phyloP scores from a whole-genome alignment of 331 rosid species.

The Saraca asoca region DNA sequence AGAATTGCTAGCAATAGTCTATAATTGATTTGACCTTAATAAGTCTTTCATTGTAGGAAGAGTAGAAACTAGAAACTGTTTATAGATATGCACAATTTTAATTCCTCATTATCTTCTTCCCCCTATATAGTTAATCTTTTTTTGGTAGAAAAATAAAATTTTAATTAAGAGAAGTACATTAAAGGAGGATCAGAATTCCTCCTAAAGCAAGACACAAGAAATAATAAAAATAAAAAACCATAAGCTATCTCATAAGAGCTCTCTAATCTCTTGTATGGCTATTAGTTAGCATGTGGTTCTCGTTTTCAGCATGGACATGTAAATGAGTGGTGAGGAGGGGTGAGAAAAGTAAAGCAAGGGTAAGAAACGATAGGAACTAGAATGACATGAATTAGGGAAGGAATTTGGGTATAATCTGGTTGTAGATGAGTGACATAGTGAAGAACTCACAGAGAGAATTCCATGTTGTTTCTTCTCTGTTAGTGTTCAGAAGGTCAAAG shows the following conservation, averaged over 20 bases:
- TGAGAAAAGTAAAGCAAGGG: neutral
- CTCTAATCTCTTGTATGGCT: too few relatives aligned
- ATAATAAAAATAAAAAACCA: too few relatives aligned
- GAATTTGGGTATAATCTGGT: constrained; percentile 3
- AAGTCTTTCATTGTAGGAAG: neutral
- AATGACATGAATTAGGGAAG: constrained; percentile 15
- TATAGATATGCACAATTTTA: neutral
- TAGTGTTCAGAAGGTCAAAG: constrained; percentile 5
- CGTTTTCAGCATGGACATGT: neutral
- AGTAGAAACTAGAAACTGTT: neutral
- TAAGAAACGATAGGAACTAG: neutral
- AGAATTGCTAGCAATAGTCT: neutral
- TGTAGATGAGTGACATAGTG: constrained; percentile 2
- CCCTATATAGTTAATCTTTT: too few relatives aligned
- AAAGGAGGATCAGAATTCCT: too few relatives aligned
- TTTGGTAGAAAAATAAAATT: too few relatives aligned
- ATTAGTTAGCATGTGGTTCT: neutral
- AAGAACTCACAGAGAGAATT: neutral
- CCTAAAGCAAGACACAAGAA: too few relatives aligned
- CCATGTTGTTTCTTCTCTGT: constrained; percentile 26
- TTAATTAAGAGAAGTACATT: too few relatives aligned
- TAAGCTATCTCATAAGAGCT: too few relatives aligned
- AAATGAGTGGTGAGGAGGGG: neutral
- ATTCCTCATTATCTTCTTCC: too few relatives aligned
- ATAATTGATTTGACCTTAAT: neutral